Conservation (phyloP, 2,329 filamentous ascomycete species). For the Aspergillus sergii region DNA sequence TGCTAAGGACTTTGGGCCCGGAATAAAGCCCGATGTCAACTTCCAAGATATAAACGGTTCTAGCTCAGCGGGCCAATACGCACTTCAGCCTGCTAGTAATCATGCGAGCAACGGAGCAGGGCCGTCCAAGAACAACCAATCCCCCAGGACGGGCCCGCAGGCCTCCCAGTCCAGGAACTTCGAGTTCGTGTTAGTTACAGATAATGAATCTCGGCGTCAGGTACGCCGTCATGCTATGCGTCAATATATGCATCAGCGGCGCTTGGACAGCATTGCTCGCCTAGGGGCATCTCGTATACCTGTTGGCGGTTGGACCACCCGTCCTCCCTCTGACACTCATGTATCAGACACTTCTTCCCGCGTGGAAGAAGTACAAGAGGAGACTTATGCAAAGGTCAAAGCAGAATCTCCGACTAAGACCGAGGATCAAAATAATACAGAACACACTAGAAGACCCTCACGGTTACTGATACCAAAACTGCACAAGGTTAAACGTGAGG, state of each 20-base stretch:
- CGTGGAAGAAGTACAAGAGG: conserved; percentile 16
- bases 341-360: conserved; percentile 13
- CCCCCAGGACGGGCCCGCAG: conserved; percentile 11
- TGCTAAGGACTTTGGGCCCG: conserved; percentile 16
- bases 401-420: conserved; percentile 9
- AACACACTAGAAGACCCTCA: conserved; percentile 8
- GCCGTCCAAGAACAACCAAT: conserved; percentile 10
- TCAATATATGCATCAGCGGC: conserved; percentile 37
- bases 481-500: conserved; percentile 19
- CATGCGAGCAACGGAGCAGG: conserved; percentile 10
- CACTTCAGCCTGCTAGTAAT: conserved; percentile 12
- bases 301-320: conserved; percentile 27
- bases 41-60: conserved; percentile 8
- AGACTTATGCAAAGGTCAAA: conserved; percentile 5
- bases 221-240: conserved; percentile 41
- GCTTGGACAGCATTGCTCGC: conserved; percentile 35
- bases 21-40: conserved; percentile 9
- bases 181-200: conserved; percentile 37
- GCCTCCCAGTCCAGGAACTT: conserved; percentile 29
- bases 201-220: conserved; percentile 35
- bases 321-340: conserved; percentile 11
- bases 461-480: conserved; percentile 14
- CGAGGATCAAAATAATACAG: conserved; percentile 11
- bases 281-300: conserved; percentile 32
- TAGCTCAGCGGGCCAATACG: conserved; percentile 4